These are phyloP conservation scores for Bruguiera sexangula DNA, from an alignment of 345 rosid genomes.

Conservation along the genomic window DNA sequence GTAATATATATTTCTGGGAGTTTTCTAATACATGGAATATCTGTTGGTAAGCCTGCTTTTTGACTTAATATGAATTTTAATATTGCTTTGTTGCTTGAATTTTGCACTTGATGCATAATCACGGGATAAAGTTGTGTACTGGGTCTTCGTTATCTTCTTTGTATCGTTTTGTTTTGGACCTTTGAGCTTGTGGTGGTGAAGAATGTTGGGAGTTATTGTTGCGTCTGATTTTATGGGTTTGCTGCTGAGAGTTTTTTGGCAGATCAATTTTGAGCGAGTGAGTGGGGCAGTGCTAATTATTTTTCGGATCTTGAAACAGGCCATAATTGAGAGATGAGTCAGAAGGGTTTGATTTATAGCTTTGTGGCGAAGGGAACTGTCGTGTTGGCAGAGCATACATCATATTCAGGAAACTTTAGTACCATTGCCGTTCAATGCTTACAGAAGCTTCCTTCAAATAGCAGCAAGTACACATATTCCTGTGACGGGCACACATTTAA, in stretches of 20 bases:
- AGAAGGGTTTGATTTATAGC: conserved; percentile 89
- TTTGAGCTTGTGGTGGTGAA: too few species aligned
- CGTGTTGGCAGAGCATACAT: conserved; percentile 88
- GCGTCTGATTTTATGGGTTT: too few species aligned
- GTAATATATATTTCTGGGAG: too few species aligned
- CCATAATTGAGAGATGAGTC: conserved; percentile 51
- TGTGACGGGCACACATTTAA: conserved; percentile 93
- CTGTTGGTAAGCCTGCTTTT: not conserved
- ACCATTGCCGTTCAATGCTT: conserved; percentile 96
- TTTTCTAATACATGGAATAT: not conserved
- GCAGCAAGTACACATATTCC: conserved; percentile 93
- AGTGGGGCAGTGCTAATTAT: not conserved
- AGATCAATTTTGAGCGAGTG: too few species aligned
- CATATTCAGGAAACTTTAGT: conserved; percentile 91
- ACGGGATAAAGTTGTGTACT: not conserved
- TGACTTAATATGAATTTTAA: too few species aligned
- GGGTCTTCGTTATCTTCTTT: not conserved
- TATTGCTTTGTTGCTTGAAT: not conserved
- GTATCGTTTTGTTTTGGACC: too few species aligned
- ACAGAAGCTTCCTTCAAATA: conserved; percentile 84
- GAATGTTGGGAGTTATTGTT: too few species aligned
- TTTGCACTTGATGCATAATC: not conserved
- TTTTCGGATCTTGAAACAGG: conserved; percentile 5
- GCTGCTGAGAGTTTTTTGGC: too few species aligned
- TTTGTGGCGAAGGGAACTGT: conserved; percentile 93